Evolutionary conservation across 1,284 basidiomycete genomes (phyloP), one percentile per base, ranked within the genome.

Genomic region (Austroboletus rostrupii): DNA sequence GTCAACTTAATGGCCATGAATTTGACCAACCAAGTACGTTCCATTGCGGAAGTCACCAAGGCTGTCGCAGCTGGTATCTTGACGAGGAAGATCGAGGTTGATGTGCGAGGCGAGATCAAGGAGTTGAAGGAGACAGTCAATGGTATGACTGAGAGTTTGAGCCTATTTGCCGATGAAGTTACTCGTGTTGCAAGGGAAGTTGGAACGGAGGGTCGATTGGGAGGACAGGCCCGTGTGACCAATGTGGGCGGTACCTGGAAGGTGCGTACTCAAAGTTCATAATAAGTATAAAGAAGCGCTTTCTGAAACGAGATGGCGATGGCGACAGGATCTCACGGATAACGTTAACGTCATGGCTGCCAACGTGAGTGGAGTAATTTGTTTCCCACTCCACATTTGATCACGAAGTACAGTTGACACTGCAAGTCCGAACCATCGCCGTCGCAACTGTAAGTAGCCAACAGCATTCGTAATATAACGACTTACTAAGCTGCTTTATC

Each of bases 211-310:
- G 93, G 93, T 51, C 74, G 82, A 52, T 76, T 95, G 61, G 92
- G 91, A 47, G 92, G 92, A 21, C 92, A 93, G 64, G 92, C 91
- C 7, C 77, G 81, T 46, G 91, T 94, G 37, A 83, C 89, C 61
- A 92, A 96, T 65, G 93, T 99, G 48, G 90, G 92, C 56, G 97
- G 97, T 46, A 97, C 92, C 1, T 98, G 97, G 96, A 95, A 96
- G 82, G 73, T 83, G 66, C 68, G 58, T 67, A 8, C 23, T 57
- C 78, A 61, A 67, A 56, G 65, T 66, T 43, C 19, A 17, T 26
- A 26, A 26, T 26, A 9, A 17, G 20, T 17, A 17, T 23, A 4
- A 50, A 35, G 19, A 21, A 39, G 33, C 26, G 31, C 23, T 39
- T 31, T 40, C 36, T 53, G 31, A 54, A 17, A 5, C 23, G 5